Evolutionary conservation across 2,329 filamentous ascomycete genomes (phyloP), one percentile per base, ranked within the genome.

Genomic region (Botryotinia globosa): DNA sequence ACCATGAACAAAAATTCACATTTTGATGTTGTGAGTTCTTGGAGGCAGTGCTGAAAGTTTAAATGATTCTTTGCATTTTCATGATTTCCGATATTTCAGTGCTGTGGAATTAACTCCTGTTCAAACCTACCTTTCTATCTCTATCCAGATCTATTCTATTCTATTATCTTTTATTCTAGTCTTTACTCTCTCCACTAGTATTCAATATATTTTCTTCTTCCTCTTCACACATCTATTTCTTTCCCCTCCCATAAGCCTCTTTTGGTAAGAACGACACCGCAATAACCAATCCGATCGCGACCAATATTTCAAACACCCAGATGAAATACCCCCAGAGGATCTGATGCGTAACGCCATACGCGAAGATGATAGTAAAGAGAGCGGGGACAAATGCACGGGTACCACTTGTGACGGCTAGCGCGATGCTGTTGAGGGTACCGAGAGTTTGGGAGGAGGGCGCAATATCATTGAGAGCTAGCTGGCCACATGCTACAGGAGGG

Each of bases 391-490:
- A 84, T 0, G 92, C 86, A 22, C 92, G 85, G 44, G 93, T 83
- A 0, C 83, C 90, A 75, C 89, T 90, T 0, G 84, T 82, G 0
- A 89, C 78, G 0, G 91, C 91, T 73, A 95, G 83, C 0, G 88
- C 87, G 1, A 93, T 77, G 0, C 90, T 90, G 77, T 95, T 95
- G 42, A 96, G 82, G 0, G 89, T 93, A 0, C 90, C 92, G 16
- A 95, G 83, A 0, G 89, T 87, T 59, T 85, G 83, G 1, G 88
- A 86, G 16, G 85, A 88, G 0, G 93, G 93, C 0, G 90, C 86
- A 3, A 92, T 87, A 73, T 94, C 91, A 80, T 95, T 95, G 45
- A 95, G 79, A 0, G 89, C 89, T 14, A 95, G 88, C 83, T 94
- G 92, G 0, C 90, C 86, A 2, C 85, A 89, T 0, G 91, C 94